Base-by-base conservation (phyloP, 495 filamentous ascomycete species). In the Annulohypoxylon maeteangense region DNA sequence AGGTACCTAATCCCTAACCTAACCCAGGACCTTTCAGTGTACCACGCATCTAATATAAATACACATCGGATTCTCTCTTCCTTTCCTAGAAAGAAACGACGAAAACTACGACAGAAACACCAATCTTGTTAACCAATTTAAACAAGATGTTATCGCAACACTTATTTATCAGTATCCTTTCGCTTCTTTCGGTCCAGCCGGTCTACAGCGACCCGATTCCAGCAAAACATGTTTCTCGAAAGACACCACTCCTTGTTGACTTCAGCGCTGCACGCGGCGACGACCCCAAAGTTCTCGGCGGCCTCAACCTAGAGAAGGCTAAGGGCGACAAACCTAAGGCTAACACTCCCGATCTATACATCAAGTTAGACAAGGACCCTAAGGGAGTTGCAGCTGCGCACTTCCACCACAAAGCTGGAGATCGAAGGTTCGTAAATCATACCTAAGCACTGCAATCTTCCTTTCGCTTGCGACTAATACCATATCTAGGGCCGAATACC, bases 251-350 rank as follows among this genome's bases (percentile, higher is more conserved):
- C n/a, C 56, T 69, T 18, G 47, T 73, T 4, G 66, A 69, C 36
- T 73, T 65, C 54, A 65, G 36, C 23, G 61, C 70, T 16, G 51
- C 54, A 10, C 60, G 48, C 3, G 65, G 70, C 12, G 66, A 73
- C 20, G 70, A 73, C 12, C 70, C 66, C 7, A 68, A 53, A 42
- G 55, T 32, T 32, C 70, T 73, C 14, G 70, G 66, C n/a, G 42
- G 18, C 38, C 65, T 73, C 22, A 73, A 65, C 22, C 55, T 73
- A 36, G 60, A 70, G 55, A 60, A 65, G 20, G 48, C 18, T 38
- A 69, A 70, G 16, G 61, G 70, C 0, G 48, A 69, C 29, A 73
- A 42, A 25, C 64, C 40, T 11, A 54, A 69, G n/a, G 12, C 10
- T 0, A 68, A 69, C 42, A 69, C 56, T 10, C 45, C 60, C 0